A percentile compares a stretch with the other conserved stretches of the same genome.
Conservation (phyloP, 1,284 basidiomycete species). For the Puccinia novopanici region DNA sequence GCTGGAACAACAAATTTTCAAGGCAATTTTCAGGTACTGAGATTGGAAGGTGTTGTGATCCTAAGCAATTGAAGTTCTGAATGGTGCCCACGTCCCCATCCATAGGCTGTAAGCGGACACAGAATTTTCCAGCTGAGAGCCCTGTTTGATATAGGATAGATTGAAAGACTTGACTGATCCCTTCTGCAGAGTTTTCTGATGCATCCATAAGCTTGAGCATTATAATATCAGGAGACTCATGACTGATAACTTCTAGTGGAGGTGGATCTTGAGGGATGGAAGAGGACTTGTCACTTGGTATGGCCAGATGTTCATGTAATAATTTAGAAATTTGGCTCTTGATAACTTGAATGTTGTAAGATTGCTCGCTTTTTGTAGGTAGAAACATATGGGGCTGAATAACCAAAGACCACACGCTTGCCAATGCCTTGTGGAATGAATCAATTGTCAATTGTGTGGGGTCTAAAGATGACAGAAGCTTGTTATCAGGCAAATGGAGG, state of each 20-base stretch:
- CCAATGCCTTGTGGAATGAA: no score
- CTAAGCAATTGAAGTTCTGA: neutral
- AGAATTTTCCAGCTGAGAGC: neutral
- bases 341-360: neutral
- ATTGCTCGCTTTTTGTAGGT: neutral
- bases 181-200: slow-evolving; percentile 16
- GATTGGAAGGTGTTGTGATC: neutral
- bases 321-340: neutral
- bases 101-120: slow-evolving; percentile 8
- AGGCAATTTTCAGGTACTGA: neutral
- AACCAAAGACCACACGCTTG: no score
- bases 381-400: no score
- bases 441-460: no score
- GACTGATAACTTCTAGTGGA: neutral
- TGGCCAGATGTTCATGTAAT: neutral
- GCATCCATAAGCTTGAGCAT: slow-evolving; percentile 36
- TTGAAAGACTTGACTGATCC: slow-evolving; percentile 25
- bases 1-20: neutral
- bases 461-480: no score
- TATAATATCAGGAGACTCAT: neutral
- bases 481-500: no score
- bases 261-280: neutral
- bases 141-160: neutral
- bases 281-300: neutral
- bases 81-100: slow-evolving; percentile 5